These are phyloP conservation scores for Petrea volubilis DNA, from an alignment of 257 asterid species.

Conservation along the genomic window DNA sequence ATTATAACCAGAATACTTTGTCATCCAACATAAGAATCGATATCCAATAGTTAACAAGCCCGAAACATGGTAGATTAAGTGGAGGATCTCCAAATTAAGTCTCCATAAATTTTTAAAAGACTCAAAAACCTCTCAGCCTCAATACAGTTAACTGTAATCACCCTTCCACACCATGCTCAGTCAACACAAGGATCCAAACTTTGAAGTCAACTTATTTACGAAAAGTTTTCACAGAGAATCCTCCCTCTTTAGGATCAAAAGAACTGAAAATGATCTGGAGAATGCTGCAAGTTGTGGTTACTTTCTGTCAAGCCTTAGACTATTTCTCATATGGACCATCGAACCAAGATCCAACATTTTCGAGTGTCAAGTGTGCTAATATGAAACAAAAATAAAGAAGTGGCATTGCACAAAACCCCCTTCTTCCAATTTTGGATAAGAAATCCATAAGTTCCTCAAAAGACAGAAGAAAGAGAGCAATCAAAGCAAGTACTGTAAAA, in stretches of 20 bases:
- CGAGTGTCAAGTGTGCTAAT: neutral
- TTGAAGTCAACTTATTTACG: neutral
- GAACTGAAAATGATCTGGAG: neutral
- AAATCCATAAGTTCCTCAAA: constrained; percentile 2
- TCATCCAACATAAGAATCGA: neutral
- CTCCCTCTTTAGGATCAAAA: neutral
- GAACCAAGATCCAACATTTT: neutral
- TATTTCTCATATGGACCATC: neutral
- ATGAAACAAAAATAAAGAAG: neutral
- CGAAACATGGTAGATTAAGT: neutral
- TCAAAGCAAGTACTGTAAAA: neutral
- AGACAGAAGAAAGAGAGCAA: neutral
- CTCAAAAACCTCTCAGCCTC: neutral
- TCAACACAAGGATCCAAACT: neutral
- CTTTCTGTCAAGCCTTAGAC: neutral
- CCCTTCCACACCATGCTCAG: no score
- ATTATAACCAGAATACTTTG: neutral
- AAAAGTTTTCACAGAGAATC: neutral
- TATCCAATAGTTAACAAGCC: neutral
- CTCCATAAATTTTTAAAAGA: neutral
- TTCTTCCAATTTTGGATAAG: neutral
- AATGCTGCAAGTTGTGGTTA: neutral
- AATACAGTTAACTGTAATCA: neutral
- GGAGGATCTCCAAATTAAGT: neutral
- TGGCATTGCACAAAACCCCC: neutral